These are phyloP conservation scores for Mycena albidolilacea DNA, from an alignment of 768 basidiomycete species.

Conservation along the genomic window DNA sequence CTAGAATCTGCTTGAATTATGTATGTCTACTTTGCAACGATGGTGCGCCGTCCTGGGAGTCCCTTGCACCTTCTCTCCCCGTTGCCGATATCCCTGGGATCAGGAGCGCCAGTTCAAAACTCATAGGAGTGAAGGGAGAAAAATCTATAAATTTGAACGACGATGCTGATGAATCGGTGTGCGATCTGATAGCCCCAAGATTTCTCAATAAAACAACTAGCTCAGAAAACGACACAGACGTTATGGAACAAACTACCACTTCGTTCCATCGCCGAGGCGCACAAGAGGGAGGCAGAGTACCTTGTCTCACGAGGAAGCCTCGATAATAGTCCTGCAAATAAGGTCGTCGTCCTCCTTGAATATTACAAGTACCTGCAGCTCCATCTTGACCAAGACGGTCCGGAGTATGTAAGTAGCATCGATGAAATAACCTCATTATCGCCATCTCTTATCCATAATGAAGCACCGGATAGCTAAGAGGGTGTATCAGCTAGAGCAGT, in stretches of 20 bases:
- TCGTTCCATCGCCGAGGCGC: constrained; percentile 24
- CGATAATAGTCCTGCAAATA: not conserved
- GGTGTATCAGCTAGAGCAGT: not conserved
- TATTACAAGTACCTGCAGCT: constrained; percentile 12
- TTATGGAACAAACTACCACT: constrained; percentile 11
- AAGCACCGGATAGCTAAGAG: not conserved
- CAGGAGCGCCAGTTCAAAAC: not conserved
- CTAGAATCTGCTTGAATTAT: not conserved
- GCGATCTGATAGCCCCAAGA: not conserved
- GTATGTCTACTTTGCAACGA: not conserved
- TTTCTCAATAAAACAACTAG: not conserved
- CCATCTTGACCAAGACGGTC: not conserved
- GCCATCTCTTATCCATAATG: not conserved
- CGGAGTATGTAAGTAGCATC: constrained; percentile 16
- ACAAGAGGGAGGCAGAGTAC: constrained; percentile 13
- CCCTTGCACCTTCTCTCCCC: not conserved
- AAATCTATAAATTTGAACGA: not conserved
- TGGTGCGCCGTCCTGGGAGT: not conserved
- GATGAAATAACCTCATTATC: not conserved
- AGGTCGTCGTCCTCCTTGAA: constrained; percentile 7
- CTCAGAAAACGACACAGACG: not conserved
- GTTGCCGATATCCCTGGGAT: not conserved
- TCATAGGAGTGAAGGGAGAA: not conserved
- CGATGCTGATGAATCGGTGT: not conserved
- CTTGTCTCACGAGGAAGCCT: not conserved